These are phyloP conservation scores for Pythium myriotylum DNA, from an alignment of 352 stramenopile species.

Conservation along the genomic window DNA sequence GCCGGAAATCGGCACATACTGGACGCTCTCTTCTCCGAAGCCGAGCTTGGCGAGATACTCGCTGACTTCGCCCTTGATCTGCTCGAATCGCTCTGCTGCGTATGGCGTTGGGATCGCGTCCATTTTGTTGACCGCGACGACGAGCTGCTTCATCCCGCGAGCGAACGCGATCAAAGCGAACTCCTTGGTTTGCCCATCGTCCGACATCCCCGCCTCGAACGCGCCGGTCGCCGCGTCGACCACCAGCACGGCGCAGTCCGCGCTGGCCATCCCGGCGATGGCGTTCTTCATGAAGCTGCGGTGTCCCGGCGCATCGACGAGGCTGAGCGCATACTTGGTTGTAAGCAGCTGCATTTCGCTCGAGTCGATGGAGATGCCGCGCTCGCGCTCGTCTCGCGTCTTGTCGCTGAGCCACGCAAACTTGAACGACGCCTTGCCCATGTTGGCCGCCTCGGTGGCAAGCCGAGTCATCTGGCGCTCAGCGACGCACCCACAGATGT, in stretches of 20 bases:
- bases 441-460: constrained; percentile 94
- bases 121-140: constrained; percentile 99
- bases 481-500: constrained; percentile 97
- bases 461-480: constrained; percentile 98
- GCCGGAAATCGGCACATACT: constrained; percentile 97
- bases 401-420: constrained; percentile 99
- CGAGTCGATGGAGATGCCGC: constrained; percentile 97
- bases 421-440: constrained; percentile 98
- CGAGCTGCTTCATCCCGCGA: constrained; percentile 97
- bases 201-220: constrained; percentile 94
- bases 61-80: constrained; percentile 93
- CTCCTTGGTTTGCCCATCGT: constrained; percentile 93
- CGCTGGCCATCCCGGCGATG: constrained; percentile 96
- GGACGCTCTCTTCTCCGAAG: constrained; percentile 95
- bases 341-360: constrained; percentile 96
- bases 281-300: constrained; percentile 99
- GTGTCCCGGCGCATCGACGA: constrained; percentile 98
- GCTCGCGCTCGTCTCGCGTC: constrained; percentile 86
- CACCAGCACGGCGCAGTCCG: constrained; percentile 95
- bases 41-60: constrained; percentile 96
- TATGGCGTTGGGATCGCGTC: constrained; percentile 95
- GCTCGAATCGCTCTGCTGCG: constrained; percentile 91
- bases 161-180: constrained; percentile 96
- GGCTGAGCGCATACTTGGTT: constrained; percentile 93
- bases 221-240: constrained; percentile 90